These are phyloP conservation scores for Russula olivacea DNA, from an alignment of 768 basidiomycete genomes.

Conservation along the genomic window DNA sequence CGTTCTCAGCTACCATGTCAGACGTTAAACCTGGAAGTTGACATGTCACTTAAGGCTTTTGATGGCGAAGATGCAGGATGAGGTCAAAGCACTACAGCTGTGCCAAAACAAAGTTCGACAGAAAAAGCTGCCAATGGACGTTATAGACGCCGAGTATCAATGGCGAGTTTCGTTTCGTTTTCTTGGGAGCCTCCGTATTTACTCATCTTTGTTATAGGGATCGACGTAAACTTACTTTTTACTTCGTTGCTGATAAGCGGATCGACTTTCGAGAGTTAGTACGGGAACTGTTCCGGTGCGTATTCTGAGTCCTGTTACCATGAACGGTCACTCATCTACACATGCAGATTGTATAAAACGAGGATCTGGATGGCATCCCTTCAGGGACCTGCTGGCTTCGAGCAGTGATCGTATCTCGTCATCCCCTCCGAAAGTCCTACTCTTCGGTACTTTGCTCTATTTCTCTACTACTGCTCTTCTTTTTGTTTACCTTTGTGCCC, in stretches of 20 bases:
- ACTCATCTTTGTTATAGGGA: conserved; percentile 52
- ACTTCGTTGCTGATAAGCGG: conserved; percentile 92
- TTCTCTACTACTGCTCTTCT: background rate
- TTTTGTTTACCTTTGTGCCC: background rate
- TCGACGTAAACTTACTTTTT: conserved; percentile 96
- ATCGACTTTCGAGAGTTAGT: conserved; percentile 97
- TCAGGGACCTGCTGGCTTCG: conserved; percentile 42
- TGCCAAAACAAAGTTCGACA: conserved; percentile 90
- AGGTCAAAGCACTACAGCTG: conserved; percentile 83
- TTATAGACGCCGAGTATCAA: conserved; percentile 97
- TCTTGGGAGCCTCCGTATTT: background rate
- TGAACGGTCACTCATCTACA: background rate
- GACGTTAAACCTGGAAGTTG: conserved; percentile 7
- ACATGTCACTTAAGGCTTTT: conserved; percentile 47
- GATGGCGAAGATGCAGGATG: conserved; percentile 80
- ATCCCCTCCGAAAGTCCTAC: background rate
- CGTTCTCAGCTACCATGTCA: conserved; percentile 30
- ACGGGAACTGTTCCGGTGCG: conserved; percentile 84
- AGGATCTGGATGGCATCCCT: conserved; percentile 93
- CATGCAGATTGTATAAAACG: conserved; percentile 79
- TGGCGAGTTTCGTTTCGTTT: conserved; percentile 50
- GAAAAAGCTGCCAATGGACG: conserved; percentile 96
- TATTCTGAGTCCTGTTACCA: conserved; percentile 10
- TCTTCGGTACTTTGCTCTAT: background rate
- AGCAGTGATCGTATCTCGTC: conserved; percentile 35